These are phyloP conservation scores for Aspergillus costaricaensis DNA, from an alignment of 2,329 filamentous ascomycete genomes.

Conservation along the genomic window DNA sequence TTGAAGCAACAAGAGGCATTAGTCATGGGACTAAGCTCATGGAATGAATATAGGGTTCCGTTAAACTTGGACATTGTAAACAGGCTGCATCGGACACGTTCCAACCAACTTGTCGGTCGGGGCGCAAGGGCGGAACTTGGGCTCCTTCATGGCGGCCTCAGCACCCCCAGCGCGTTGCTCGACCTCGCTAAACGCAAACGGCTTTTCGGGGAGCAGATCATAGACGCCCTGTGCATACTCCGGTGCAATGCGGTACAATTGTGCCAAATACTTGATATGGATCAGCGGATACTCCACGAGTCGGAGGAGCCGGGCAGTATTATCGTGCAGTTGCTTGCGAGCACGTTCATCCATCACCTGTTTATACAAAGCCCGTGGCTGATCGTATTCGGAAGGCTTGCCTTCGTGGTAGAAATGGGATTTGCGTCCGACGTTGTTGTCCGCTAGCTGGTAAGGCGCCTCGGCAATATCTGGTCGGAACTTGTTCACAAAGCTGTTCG, in stretches of 20 bases:
- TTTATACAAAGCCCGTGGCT: conserved; percentile 52
- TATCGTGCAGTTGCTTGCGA: conserved; percentile 50
- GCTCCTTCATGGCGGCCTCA: conserved; percentile 43
- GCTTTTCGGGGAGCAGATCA: conserved; percentile 46
- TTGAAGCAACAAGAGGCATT: no score
- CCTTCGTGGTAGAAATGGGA: conserved; percentile 59
- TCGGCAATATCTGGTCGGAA: conserved; percentile 56
- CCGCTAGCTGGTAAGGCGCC: conserved; percentile 51
- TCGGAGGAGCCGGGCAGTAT: conserved; percentile 51
- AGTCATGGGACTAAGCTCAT: no score
- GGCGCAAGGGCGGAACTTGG: conserved; percentile 8
- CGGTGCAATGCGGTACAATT: conserved; percentile 53
- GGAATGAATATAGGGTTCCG: no score
- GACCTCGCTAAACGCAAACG: conserved; percentile 51
- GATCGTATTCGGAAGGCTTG: conserved; percentile 55
- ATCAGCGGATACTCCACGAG: conserved; percentile 49
- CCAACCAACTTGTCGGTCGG: conserved; percentile 9
- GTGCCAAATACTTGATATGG: conserved; percentile 56
- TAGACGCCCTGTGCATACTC: conserved; percentile 53
- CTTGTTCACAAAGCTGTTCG: conserved; percentile 55
- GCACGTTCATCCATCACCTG: conserved; percentile 51
- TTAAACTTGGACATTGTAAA: conserved; percentile 7
- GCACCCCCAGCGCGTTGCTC: conserved; percentile 47
- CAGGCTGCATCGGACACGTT: not conserved
- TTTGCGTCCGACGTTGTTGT: conserved; percentile 55